Evolutionary conservation across 495 filamentous ascomycete genomes (phyloP).

Genomic region (Friedmanniomyces simplex): DNA sequence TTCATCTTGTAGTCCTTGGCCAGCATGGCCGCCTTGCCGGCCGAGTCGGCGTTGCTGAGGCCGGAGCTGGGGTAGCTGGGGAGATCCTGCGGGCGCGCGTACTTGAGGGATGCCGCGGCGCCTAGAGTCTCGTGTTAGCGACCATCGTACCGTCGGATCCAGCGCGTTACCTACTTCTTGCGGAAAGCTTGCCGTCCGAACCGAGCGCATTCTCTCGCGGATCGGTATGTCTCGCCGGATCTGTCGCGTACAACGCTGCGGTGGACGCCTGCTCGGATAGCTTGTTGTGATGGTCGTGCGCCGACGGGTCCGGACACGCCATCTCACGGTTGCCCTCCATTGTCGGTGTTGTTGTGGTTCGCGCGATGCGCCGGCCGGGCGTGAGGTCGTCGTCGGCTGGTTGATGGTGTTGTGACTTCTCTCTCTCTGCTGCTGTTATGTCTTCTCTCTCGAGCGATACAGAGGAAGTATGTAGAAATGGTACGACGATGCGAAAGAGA

Average conservation of each 20-base stretch:
- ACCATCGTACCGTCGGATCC: neutral
- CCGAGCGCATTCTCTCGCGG: slow-evolving; percentile 33
- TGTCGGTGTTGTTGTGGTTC: neutral
- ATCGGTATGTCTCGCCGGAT: slow-evolving; percentile 31
- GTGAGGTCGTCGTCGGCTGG: neutral
- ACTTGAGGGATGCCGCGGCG: slow-evolving; percentile 52
- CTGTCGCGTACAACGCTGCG: slow-evolving; percentile 34
- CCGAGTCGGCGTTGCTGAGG: slow-evolving; percentile 38
- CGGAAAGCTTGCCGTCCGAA: slow-evolving; percentile 42
- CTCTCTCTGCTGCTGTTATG: too few species aligned
- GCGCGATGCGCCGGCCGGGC: neutral
- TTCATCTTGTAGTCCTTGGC: slow-evolving; percentile 59
- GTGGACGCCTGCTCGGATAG: slow-evolving; percentile 33
- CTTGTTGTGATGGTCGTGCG: slow-evolving; percentile 23
- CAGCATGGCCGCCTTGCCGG: slow-evolving; percentile 55
- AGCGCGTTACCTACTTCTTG: slow-evolving; percentile 35
- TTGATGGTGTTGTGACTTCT: too few species aligned
- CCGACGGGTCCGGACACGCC: slow-evolving; percentile 32
- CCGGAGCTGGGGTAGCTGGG: slow-evolving; percentile 57
- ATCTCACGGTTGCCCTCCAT: slow-evolving; percentile 4
- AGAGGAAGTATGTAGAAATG: too few species aligned
- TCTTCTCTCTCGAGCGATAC: too few species aligned
- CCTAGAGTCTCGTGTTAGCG: slow-evolving; percentile 26
- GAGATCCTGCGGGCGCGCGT: slow-evolving; percentile 56
- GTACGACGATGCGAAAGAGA: too few species aligned